Percentiles rank a stretch among this genome's conserved stretches.
These are phyloP conservation scores for Cutaneotrichosporon mucoides DNA, from an alignment of 1,284 basidiomycete genomes.

Conservation along the genomic window DNA sequence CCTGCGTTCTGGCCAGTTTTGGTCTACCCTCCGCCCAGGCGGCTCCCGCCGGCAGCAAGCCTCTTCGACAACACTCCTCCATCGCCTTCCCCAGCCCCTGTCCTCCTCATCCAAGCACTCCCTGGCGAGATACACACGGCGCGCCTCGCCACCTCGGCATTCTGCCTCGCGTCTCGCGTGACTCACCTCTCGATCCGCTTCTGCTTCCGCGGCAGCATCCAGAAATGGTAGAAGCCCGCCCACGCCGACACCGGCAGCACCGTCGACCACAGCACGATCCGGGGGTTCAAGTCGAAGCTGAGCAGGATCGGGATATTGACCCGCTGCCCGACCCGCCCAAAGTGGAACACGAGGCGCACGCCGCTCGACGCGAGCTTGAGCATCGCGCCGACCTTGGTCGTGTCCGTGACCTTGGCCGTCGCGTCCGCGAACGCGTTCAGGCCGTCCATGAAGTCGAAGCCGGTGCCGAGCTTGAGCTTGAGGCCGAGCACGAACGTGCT, in stretches of 20 bases:
- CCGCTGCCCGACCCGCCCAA: constrained; percentile 54
- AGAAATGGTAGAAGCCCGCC: constrained; percentile 57
- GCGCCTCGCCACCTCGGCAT: too few relatives aligned
- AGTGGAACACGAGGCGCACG: constrained; percentile 25
- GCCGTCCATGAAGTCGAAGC: constrained; percentile 27
- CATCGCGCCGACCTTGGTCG: constrained; percentile 34
- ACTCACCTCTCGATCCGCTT: constrained; percentile 51
- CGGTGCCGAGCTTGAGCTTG: constrained; percentile 49
- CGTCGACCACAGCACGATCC: constrained; percentile 53
- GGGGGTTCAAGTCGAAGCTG: constrained; percentile 52
- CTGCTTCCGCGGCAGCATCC: constrained; percentile 57
- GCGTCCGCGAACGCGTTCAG: constrained; percentile 39
- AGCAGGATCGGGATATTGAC: constrained; percentile 58
- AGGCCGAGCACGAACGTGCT: constrained; percentile 49
- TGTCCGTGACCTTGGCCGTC: constrained; percentile 39
- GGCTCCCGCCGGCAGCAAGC: too few relatives aligned
- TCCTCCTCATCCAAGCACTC: too few relatives aligned
- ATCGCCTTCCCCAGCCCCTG: too few relatives aligned
- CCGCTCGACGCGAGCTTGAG: constrained; percentile 31
- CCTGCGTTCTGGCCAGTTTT: too few relatives aligned
- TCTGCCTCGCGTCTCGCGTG: background rate
- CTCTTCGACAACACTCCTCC: too few relatives aligned
- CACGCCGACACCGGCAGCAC: constrained; percentile 57
- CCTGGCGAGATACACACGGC: too few relatives aligned
- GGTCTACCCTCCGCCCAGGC: too few relatives aligned